Conservation (phyloP, 2,329 filamentous ascomycete species). For the Aspergillus sp. region DNA sequence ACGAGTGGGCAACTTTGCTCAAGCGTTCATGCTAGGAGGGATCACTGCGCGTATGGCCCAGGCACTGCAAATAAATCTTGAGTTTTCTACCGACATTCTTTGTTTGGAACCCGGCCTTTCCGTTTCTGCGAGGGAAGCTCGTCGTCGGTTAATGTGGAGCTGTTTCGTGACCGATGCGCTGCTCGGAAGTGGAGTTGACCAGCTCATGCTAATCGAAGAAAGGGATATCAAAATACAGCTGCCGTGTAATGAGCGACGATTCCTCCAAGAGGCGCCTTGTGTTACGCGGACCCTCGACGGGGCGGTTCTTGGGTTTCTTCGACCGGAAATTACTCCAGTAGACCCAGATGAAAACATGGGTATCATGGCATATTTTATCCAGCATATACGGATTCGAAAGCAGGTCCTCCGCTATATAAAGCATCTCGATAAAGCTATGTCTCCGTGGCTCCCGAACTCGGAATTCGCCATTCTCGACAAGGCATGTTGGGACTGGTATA, state of each 20-base stretch:
- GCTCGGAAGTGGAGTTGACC: constrained; percentile 13
- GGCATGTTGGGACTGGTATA: constrained; percentile 6
- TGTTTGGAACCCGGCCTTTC: constrained; percentile 4
- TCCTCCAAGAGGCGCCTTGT: constrained; percentile 1
- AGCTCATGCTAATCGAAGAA: constrained; percentile 9
- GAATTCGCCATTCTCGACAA: constrained; percentile 10
- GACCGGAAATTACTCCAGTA: background rate
- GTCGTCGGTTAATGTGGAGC: constrained; percentile 11
- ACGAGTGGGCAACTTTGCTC: constrained; percentile 6
- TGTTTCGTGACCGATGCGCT: constrained; percentile 10
- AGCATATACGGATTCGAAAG: constrained; percentile 9
- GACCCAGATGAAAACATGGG: constrained; percentile 8
- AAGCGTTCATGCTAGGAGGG: constrained; percentile 11
- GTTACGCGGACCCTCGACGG: constrained; percentile 5
- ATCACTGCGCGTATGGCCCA: constrained; percentile 9
- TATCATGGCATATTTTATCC: constrained; percentile 8
- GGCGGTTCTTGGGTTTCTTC: background rate
- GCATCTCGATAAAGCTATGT: constrained; percentile 9
- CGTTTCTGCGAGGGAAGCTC: constrained; percentile 2
- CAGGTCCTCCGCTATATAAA: constrained; percentile 11
- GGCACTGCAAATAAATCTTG: constrained; percentile 10
- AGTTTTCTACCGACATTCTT: constrained; percentile 10
- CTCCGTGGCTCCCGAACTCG: constrained; percentile 9
- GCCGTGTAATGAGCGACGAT: constrained; percentile 5
- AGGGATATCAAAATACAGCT: constrained; percentile 11